These are phyloP conservation scores for Puccinia horiana DNA, from an alignment of 1,284 basidiomycete species.

Conservation along the genomic window DNA sequence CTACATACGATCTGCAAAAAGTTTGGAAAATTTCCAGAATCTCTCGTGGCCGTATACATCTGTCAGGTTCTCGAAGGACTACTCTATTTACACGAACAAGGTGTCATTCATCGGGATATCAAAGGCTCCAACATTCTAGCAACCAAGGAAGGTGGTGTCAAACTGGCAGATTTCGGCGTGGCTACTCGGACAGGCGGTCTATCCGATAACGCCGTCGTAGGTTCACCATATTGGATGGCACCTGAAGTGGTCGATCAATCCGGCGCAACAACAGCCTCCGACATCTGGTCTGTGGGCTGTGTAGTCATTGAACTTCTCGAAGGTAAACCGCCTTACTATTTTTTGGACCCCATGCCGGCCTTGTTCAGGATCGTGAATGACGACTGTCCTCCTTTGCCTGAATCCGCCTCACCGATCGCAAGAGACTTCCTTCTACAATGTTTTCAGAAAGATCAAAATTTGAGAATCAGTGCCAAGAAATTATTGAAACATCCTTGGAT, in stretches of 20 bases:
- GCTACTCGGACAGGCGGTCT: conserved; percentile 65
- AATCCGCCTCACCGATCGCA: conserved; percentile 80
- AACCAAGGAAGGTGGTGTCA: conserved; percentile 96
- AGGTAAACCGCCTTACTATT: conserved; percentile 93
- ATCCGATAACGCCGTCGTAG: conserved; percentile 84
- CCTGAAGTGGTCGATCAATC: conserved; percentile 97
- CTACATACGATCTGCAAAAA: conserved; percentile 86
- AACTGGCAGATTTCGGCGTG: conserved; percentile 91
- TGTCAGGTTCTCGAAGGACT: conserved; percentile 85
- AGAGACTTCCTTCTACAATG: conserved; percentile 96
- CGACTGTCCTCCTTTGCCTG: conserved; percentile 91
- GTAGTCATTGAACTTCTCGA: conserved; percentile 94
- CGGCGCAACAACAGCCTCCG: conserved; percentile 92
- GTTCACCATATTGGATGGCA: conserved; percentile 99
- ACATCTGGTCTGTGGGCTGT: conserved; percentile 94
- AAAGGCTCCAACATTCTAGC: conserved; percentile 96
- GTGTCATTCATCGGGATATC: conserved; percentile 97
- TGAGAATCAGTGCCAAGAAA: conserved; percentile 90
- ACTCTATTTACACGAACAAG: conserved; percentile 92
- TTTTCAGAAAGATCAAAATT: conserved; percentile 95
- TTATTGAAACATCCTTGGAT: conserved; percentile 94
- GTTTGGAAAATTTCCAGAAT: conserved; percentile 98
- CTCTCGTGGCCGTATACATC: conserved; percentile 91
- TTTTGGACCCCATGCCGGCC: conserved; percentile 94
- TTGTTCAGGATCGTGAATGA: conserved; percentile 97